Evolutionary conservation across 2,329 filamentous ascomycete genomes (phyloP), one percentile per base, ranked within the genome.

Genomic region (Coniochaeta sp.): DNA sequence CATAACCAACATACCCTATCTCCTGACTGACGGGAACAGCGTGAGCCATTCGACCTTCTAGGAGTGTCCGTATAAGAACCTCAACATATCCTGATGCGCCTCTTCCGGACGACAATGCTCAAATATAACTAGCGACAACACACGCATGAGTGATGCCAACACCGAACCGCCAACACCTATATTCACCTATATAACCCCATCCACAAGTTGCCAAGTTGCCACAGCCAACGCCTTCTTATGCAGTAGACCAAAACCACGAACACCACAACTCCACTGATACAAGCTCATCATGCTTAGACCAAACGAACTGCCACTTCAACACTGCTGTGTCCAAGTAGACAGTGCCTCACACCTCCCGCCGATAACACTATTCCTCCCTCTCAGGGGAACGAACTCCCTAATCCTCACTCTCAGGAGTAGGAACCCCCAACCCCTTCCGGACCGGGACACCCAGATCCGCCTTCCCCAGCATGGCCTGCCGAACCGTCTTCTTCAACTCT

Each of bases 401-500:
- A 18, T 42, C 38, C 8, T 26, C 20, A 22, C 38, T 26, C 12
- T 42, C 38, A 26, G 38, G 38, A 8, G 38, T 42, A 8, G 38
- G 38, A 42, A 24, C 38, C 6, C 38, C 38, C 38, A 42, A 24
- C 2, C 38, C 38, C 22, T 42, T 48, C 27, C 9, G 30, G 30
- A 32, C 9, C n/a, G 30, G 30, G 9, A 31, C 24, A 31, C 18
- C 7, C 45, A 48, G n/a, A 9, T 28, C 45, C 14, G 24, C 52
- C 16, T 48, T 55, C 10, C 54, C 48, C 51, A 58, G 47, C 51
- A 62, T 48, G 33, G 55, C 56, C 20, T 54, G 48, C 40, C 58
- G 56, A 2, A 63, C 57, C 2, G 51, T 51, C n/a, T 57, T 54
- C 49, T 63, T 60, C 61, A 63, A 61, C 53, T 63, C 59, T n/a